Percentiles rank a stretch among this genome's conserved stretches.
These are phyloP conservation scores for Aspergillus ochraceoroseus DNA, from an alignment of 2,329 filamentous ascomycete genomes.

Conservation along the genomic window DNA sequence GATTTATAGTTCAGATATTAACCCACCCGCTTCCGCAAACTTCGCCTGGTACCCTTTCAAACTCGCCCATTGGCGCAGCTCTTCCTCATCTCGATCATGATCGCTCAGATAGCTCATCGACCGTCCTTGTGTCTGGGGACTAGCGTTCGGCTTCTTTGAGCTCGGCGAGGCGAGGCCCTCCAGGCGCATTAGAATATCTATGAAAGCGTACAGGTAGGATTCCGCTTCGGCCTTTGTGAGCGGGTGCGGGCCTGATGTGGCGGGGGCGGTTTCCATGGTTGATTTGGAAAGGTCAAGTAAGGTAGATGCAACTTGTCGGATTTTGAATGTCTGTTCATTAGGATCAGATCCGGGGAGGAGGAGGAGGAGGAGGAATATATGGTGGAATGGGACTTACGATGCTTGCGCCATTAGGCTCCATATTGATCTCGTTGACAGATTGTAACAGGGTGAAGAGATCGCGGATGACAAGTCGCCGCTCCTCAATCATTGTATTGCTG, in stretches of 20 bases:
- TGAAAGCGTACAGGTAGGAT: constrained; percentile 65
- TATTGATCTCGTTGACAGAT: constrained; percentile 75
- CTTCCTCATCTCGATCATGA: constrained; percentile 66
- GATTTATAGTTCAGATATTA: constrained; percentile 32
- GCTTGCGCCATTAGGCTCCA: constrained; percentile 66
- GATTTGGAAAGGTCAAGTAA: constrained; percentile 59
- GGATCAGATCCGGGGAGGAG: neutral
- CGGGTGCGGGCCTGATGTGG: constrained; percentile 26
- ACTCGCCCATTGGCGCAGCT: constrained; percentile 72
- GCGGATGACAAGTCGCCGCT: constrained; percentile 76
- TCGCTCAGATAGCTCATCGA: constrained; percentile 38
- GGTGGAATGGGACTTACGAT: constrained; percentile 50
- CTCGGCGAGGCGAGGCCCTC: constrained; percentile 53
- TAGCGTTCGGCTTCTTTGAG: constrained; percentile 27
- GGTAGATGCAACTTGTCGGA: constrained; percentile 76
- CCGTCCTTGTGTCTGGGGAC: constrained; percentile 28
- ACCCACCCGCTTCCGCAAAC: constrained; percentile 61
- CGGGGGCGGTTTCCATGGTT: constrained; percentile 16
- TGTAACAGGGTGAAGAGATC: constrained; percentile 70
- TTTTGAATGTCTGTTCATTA: constrained; percentile 63
- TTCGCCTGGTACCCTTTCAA: constrained; percentile 71
- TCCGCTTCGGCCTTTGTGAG: constrained; percentile 54
- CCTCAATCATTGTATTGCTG: constrained; percentile 62
- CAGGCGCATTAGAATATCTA: constrained; percentile 69
- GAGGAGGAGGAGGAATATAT: neutral